phyloP scores from a whole-genome alignment of 805 yeast genomes.

The Kluyveromyces dobzhanskii region DNA sequence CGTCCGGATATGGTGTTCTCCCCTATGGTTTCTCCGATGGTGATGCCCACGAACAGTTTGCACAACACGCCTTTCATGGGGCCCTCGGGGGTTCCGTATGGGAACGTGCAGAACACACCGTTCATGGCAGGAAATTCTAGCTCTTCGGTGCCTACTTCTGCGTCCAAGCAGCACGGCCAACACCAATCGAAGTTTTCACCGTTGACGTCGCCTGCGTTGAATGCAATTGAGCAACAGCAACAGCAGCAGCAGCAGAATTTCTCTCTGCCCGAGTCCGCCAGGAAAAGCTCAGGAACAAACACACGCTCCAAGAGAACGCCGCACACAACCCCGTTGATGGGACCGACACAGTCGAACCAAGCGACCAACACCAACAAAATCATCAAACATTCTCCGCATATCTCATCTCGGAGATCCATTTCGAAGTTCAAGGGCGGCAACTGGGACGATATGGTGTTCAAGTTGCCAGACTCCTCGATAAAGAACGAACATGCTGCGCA shows the following conservation, averaged over 20 bases:
- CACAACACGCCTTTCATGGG: slow-evolving; percentile 16
- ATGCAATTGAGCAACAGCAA: slow-evolving; percentile 29
- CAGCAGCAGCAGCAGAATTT: slow-evolving; percentile 11
- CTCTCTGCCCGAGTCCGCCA: slow-evolving; percentile 18
- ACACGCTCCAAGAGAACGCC: slow-evolving; percentile 22
- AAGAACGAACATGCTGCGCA: background rate
- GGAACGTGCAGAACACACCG: slow-evolving; percentile 3
- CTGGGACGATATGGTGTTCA: slow-evolving; percentile 25
- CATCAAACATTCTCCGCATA: slow-evolving; percentile 27
- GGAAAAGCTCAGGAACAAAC: slow-evolving; percentile 13
- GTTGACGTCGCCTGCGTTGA: slow-evolving; percentile 61
- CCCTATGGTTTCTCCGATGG: slow-evolving; percentile 71
- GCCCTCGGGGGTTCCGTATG: slow-evolving; percentile 29
- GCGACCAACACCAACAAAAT: slow-evolving; percentile 19
- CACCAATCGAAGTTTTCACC: slow-evolving; percentile 27
- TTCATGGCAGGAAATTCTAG: slow-evolving; percentile 2
- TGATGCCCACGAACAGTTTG: slow-evolving; percentile 31
- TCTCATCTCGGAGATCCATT: slow-evolving; percentile 12
- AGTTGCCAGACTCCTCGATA: slow-evolving; percentile 17
- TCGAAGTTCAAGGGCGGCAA: slow-evolving; percentile 13
- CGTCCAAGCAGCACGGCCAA: background rate
- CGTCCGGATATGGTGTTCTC: slow-evolving; percentile 60
- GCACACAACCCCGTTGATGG: slow-evolving; percentile 12
- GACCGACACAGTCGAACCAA: slow-evolving; percentile 8
- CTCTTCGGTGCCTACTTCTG: background rate